Percentiles rank a stretch among this genome's conserved stretches.
Evolutionary conservation across 371 early-diverging fungal genomes (phyloP).

Genomic region (Rhizopus sp.): DNA sequence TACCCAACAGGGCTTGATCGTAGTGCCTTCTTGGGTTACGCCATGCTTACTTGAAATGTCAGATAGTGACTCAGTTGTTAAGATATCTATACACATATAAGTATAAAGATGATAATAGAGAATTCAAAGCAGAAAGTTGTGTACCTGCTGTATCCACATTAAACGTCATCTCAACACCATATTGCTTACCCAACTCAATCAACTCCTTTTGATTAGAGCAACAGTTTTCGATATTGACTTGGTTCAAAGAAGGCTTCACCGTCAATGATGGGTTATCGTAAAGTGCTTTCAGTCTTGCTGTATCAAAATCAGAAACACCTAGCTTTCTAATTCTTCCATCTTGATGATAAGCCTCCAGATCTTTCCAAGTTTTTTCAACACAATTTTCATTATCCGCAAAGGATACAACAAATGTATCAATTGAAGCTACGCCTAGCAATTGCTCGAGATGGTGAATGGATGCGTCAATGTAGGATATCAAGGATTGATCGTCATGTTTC

Average conservation of each 20-base stretch:
- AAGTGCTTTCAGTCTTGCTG: conserved; percentile 23
- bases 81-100: conserved; percentile 31
- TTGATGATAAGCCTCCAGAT: conserved; percentile 30
- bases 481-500: conserved; percentile 16
- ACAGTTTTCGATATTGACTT: conserved; percentile 52
- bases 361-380: conserved; percentile 39
- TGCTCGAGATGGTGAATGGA: conserved; percentile 43
- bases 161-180: conserved; percentile 49
- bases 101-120: not conserved
- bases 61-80: conserved; percentile 34
- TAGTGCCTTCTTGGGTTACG: conserved; percentile 12
- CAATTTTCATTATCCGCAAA: conserved; percentile 15
- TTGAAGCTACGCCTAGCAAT: conserved; percentile 36
- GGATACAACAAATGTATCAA: conserved; percentile 57
- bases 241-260: conserved; percentile 38
- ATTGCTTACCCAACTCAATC: conserved; percentile 45
- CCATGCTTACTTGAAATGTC: conserved; percentile 32
- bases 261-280: conserved; percentile 20
- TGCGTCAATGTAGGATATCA: conserved; percentile 30
- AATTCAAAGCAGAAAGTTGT: not conserved
- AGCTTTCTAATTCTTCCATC: conserved; percentile 20
- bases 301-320: conserved; percentile 29
- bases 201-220: conserved; percentile 51
- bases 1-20: conserved; percentile 45
- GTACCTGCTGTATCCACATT: conserved; percentile 56